Evolutionary conservation across 2,329 filamentous ascomycete species (phyloP), one percentile per base, ranked within the genome.

Genomic region (Fusarium subglutinans): DNA sequence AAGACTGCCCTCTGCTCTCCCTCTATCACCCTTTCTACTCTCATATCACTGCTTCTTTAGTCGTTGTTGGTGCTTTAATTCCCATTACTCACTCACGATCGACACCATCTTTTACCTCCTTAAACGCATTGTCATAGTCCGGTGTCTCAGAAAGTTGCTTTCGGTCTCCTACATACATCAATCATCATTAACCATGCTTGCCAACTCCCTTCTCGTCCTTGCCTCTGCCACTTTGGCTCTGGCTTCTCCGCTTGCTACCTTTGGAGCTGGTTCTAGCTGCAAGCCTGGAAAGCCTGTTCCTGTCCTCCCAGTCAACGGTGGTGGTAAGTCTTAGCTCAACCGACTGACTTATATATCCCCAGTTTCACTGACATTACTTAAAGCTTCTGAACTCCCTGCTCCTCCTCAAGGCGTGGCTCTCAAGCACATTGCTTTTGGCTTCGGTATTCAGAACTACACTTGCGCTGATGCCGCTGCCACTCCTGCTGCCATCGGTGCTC

Each of bases 391-490:
- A 58, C 86, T 90, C 35, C 80, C 84, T n/a, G 67, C 80, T 8
- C 84, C 84, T 3, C 73, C 85, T 6, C 69, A 81, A 15, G 78
- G 78, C 70, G 76, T 84, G 48, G 79, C 79, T 10, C 82, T 90
- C 43, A 86, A 88, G 79, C 83, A 87, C 82, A 87, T 93, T 70
- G 86, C 86, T 63, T 82, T 93, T 47, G 91, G 90, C 74, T 87
- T 91, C 75, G 91, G 91, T 65, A 88, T 91, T 76, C 91, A 93
- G 78, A 93, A 93, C 86, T 93, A 93, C 84, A 91, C 89, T 43
- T 93, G 91, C 81, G 72, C 74, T n/a, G 67, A 77, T 6, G 79
- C 80, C 5, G 80, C 79, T 22, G 80, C 82, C 15, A 73, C 76
- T 0, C 82, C 85, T 37, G 76, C 76, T 11, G 80, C 85, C n/a